Percentiles rank a stretch among this genome's conserved stretches.
These are phyloP conservation scores for Gliomastix tumulicola DNA, from an alignment of 2,329 filamentous ascomycete species.

Conservation along the genomic window DNA sequence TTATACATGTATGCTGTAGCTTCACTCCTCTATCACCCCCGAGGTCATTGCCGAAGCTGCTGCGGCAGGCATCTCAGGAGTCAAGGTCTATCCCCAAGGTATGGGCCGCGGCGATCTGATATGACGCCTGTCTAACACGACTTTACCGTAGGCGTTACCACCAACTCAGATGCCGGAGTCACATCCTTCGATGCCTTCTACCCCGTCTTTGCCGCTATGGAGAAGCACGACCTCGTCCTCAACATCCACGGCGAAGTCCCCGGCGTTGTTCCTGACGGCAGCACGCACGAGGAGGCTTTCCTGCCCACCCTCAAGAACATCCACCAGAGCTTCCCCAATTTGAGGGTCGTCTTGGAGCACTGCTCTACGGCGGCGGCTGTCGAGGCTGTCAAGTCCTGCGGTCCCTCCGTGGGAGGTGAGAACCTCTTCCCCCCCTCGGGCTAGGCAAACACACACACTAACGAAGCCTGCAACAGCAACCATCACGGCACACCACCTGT, in stretches of 20 bases:
- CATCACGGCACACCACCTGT: constrained; percentile 83
- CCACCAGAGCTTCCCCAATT: constrained; percentile 65
- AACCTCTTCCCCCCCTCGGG: too few species aligned
- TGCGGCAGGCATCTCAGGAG: constrained; percentile 60
- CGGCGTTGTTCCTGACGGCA: constrained; percentile 36
- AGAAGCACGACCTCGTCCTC: constrained; percentile 71
- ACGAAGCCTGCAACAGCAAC: constrained; percentile 40
- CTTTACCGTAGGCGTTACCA: constrained; percentile 44
- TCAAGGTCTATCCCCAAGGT: constrained; percentile 62
- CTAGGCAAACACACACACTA: too few species aligned
- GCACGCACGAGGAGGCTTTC: constrained; percentile 51
- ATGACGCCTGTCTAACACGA: too few species aligned
- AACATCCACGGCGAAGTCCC: constrained; percentile 92
- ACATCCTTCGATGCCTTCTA: constrained; percentile 65
- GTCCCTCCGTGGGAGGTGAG: constrained; percentile 61
- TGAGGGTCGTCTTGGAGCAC: constrained; percentile 67
- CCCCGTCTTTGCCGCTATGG: constrained; percentile 83
- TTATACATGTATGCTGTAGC: too few species aligned
- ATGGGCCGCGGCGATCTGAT: too few species aligned
- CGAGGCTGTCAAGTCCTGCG: constrained; percentile 69
- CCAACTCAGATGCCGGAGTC: constrained; percentile 63
- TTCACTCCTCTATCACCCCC: constrained; percentile 57
- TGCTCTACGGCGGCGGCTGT: constrained; percentile 81
- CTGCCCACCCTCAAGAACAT: constrained; percentile 71
- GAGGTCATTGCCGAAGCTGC: constrained; percentile 68